Evolutionary conservation across 2,329 filamentous ascomycete genomes (phyloP), one percentile per base, ranked within the genome.

Genomic region (Aspergillus bombycis): DNA sequence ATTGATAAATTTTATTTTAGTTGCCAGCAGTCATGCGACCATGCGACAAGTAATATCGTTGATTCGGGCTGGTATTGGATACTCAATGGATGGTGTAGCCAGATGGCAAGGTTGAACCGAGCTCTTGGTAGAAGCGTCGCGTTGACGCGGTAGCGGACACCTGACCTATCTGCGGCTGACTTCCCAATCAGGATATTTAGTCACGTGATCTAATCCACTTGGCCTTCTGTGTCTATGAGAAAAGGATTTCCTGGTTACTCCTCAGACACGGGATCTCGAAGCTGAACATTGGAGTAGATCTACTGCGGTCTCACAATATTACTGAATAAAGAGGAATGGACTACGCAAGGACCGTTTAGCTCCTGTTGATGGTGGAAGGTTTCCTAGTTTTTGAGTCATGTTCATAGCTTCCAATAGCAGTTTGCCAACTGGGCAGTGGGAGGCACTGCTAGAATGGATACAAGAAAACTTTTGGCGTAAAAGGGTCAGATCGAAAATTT

Each of bases 81-180:
- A 26, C 3, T 55, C 11, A n/a, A 55, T 55, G 23, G 52, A 26
- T 36, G 16, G 21, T 55, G 52, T 36, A 54, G 52, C 52, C 11
- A 36, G 32, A 55, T 28, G 52, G 32, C 34, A 21, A 55, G 14
- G 34, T 55, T 26, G 32, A 21, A 38, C 32, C 12, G 23, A 55
- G 52, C 52, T 34, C 30, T 34, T 48, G 46, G 19, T 48, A 26
- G 45, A 50, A 16, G 12, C 26, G 34, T 26, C 16, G 34, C 38
- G 55, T 58, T 58, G 56, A 55, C 52, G 21, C 34, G 19, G 46
- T n/a, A 9, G 30, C 43, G 28, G 41, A 46, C 34, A 32, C 23
- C 28, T 36, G 56, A 57, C 34, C 57, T 46, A 34, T 46, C 26
- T 55, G 45, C 41, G 53, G 60, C 28, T 34, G 43, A 28, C 57